Evolutionary conservation across 148 eudicot species (phyloP), one percentile per base, ranked within the genome.

Genomic region (Polygonum aviculare): DNA sequence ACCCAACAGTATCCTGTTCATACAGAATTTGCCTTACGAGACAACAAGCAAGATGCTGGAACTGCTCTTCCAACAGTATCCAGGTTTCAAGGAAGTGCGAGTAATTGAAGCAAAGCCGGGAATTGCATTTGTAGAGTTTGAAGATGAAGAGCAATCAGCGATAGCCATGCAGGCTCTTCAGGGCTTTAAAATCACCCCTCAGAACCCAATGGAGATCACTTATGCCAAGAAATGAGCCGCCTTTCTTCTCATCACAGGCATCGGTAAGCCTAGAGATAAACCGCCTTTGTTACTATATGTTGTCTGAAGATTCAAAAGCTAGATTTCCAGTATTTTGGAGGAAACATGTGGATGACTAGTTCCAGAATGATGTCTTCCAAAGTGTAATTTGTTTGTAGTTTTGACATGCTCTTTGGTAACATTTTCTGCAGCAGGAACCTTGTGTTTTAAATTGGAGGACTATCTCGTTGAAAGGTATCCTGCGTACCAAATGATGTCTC

Each of bases 81-180:
- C 97, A 31, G 98, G 98, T 47, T 94, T 89, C 80, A 90, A 85
- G 75, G 98, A 94, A 89, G 97, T 94, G 77, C 83, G 98, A 71
- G 85, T 92, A 90, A 86, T 92, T 44, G 97, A 87, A 52, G 96
- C 98, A 74, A 94, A 92, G 82, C 98, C 98, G 38, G 98, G 98
- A 74, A 92, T 94, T 69, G 98, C 98, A 4, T 94, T 92, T 80
- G 93, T 94, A 67, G 98, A 94, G 79, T 94, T 86, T 82, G 96
- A 90, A 45, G 88, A 92, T 57, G 98, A 94, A 67, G 82, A 84
- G 35, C 89, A 87, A 70, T 86, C 98, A 18, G 78, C 93, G 21
- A 82, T 89, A 50, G 97, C 98, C 77, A 92, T 94, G 98, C 89
- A 92, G 79, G 89, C 88, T 69, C 98, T 92, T 73, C 96, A 90